Percentiles rank a stretch among this genome's conserved stretches.
These are phyloP conservation scores for Curvularia lunata DNA, from an alignment of 2,329 filamentous ascomycete species.

Conservation along the genomic window DNA sequence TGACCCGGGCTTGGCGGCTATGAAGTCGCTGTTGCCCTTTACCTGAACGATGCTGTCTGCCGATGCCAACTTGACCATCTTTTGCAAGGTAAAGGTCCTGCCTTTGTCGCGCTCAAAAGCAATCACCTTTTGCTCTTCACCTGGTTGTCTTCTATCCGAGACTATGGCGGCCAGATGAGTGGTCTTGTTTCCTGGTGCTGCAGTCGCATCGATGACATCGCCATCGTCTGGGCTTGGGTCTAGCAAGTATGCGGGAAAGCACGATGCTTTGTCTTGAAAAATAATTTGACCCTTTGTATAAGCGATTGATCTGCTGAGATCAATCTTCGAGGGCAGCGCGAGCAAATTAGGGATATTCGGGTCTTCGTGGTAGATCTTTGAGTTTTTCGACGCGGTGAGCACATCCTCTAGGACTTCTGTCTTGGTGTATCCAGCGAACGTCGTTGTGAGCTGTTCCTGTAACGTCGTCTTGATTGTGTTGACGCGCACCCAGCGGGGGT, in stretches of 20 bases:
- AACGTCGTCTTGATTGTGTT: conserved; percentile 78
- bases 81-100: conserved; percentile 76
- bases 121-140: conserved; percentile 61
- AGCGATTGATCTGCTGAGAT: conserved; percentile 74
- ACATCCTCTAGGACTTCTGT: conserved; percentile 65
- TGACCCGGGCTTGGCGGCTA: conserved; percentile 72
- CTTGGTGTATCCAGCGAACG: conserved; percentile 69
- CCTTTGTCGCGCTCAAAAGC: conserved; percentile 79
- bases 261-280: conserved; percentile 95
- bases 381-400: conserved; percentile 49
- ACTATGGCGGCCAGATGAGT: conserved; percentile 87
- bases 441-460: conserved; percentile 73
- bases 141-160: conserved; percentile 47
- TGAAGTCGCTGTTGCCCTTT: conserved; percentile 78
- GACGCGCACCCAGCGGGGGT: conserved; percentile 91
- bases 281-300: conserved; percentile 82
- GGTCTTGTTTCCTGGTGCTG: conserved; percentile 96
- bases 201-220: conserved; percentile 88
- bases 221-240: conserved; percentile 71
- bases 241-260: conserved; percentile 90
- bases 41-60: conserved; percentile 71
- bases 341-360: conserved; percentile 81
- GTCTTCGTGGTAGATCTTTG: conserved; percentile 73
- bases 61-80: conserved; percentile 83
- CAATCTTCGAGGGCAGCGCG: conserved; percentile 73